Base-by-base conservation (phyloP, 345 rosid genomes). In the Turritis glabra region DNA sequence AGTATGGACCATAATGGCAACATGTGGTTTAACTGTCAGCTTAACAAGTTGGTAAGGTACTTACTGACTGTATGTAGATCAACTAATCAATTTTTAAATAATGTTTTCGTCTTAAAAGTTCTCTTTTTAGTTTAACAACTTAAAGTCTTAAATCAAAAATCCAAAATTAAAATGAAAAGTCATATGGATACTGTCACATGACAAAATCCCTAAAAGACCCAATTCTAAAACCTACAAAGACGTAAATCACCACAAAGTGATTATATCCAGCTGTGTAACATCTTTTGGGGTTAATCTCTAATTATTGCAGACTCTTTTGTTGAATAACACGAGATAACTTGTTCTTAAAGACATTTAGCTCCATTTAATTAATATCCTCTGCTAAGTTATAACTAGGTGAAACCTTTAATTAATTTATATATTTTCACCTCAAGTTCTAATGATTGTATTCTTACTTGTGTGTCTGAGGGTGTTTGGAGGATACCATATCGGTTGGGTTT, bases 151-250 rank as follows among this genome's bases (percentile, higher is more conserved):
- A n/a, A 51, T 53, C 14, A 30, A 40, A 43, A 9, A 6, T 15
- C 17, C n/a, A n/a, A n/a, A n/a, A n/a, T n/a, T n/a, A 50, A 75
- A 48, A 50, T 22, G 14, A 43, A 67, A 60, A 32, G 3, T 62
- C 66, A 18, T 46, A 64, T 56, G 76, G 61, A 77, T 77, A 77
- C 18, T 64, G 72, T 71, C 77, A 71, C 80, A 77, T 77, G 80
- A 77, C 71, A 70, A 54, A 55, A 70, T 77, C 80, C 60, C 53
- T 6, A 63, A 76, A 76, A 63, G 80, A 35, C 52, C 32, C 59
- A 6, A 76, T 62, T 76, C 29, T 62, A 69, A 9, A 63, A 35
- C 66, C 75, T 17, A 62, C 65, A 76, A 57, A 74, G 57, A 74
- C 27, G 48, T 54, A 67, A 67, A 65, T 65, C 41, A 56, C 60